A percentile compares a stretch with the other conserved stretches of the same genome.
phyloP scores from a whole-genome alignment of 208 protist genomes.

The Leishmania martiniquensis region DNA sequence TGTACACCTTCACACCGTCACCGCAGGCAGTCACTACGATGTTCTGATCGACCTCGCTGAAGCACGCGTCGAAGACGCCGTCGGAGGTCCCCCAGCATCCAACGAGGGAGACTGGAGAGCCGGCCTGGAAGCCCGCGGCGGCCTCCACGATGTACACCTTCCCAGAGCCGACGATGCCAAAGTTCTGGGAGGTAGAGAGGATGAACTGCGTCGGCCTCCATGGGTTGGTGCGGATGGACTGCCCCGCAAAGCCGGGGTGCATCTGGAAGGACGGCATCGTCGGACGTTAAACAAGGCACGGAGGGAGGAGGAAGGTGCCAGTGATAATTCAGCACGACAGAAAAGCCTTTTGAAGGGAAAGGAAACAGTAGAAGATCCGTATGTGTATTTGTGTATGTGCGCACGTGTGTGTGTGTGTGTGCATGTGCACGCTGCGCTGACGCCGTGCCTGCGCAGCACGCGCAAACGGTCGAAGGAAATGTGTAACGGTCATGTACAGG shows the following conservation, averaged over 20 bases:
- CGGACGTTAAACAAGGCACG: background rate
- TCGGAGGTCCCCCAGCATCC: conserved; percentile 88
- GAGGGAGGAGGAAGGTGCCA: background rate
- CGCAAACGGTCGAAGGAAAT: background rate
- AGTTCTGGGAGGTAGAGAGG: conserved; percentile 80
- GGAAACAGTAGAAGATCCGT: background rate
- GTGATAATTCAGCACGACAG: too few relatives aligned
- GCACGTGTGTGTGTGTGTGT: too few relatives aligned
- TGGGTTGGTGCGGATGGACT: conserved; percentile 83
- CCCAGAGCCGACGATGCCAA: conserved; percentile 83
- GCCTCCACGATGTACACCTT: conserved; percentile 92
- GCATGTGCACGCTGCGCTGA: background rate
- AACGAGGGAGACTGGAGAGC: conserved; percentile 58
- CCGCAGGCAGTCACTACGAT: conserved; percentile 84
- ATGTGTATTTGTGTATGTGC: too few relatives aligned
- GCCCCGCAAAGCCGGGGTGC: conserved; percentile 85
- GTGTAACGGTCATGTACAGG: background rate
- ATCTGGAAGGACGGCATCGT: conserved; percentile 88
- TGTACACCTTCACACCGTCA: conserved; percentile 91
- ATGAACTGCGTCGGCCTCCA: conserved; percentile 85
- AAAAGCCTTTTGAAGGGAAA: background rate
- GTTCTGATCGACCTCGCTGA: conserved; percentile 82
- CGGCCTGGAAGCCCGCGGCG: conserved; percentile 46
- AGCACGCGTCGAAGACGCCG: conserved; percentile 86
- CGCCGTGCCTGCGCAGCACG: background rate